Evolutionary conservation across 2,329 filamentous ascomycete genomes (phyloP).

Genomic region (Scytalidium sp.): DNA sequence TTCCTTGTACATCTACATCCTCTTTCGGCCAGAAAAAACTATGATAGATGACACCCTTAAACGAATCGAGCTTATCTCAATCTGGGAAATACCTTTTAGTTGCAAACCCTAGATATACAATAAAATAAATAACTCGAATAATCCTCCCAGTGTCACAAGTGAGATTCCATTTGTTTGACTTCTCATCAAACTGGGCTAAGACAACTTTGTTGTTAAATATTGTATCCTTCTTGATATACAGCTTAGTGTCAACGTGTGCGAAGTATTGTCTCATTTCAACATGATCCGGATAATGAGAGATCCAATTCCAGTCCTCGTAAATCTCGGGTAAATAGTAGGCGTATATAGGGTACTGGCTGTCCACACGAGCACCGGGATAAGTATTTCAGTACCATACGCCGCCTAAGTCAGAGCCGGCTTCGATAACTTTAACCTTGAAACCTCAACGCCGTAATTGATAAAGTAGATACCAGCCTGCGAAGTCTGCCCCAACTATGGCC

Average conservation of each 20-base stretch:
- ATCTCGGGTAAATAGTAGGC: slow-evolving; percentile 28
- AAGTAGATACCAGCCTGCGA: slow-evolving; percentile 56
- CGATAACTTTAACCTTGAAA: slow-evolving; percentile 31
- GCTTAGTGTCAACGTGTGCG: slow-evolving; percentile 38
- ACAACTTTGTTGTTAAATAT: slow-evolving; percentile 36
- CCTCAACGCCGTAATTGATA: slow-evolving; percentile 38
- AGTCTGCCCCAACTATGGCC: no score
- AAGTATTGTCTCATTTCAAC: slow-evolving; percentile 43
- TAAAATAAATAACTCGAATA: slow-evolving; percentile 5
- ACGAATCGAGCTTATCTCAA: slow-evolving; percentile 5
- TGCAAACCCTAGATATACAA: slow-evolving; percentile 6
- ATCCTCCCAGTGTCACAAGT: slow-evolving; percentile 22
- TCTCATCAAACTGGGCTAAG: slow-evolving; percentile 33
- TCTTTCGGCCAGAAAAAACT: slow-evolving; percentile 7
- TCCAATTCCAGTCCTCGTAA: slow-evolving; percentile 42
- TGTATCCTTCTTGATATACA: slow-evolving; percentile 37
- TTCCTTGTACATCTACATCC: slow-evolving; percentile 12
- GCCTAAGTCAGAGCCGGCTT: slow-evolving; percentile 37
- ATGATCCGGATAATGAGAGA: slow-evolving; percentile 33
- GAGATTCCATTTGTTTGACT: slow-evolving; percentile 35
- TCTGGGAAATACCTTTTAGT: slow-evolving; percentile 6
- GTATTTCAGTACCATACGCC: slow-evolving; percentile 47
- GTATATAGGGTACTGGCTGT: slow-evolving; percentile 44
- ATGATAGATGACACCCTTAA: slow-evolving; percentile 7
- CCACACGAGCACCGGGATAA: slow-evolving; percentile 42